phyloP scores from a whole-genome alignment of 495 filamentous ascomycete species.

The Hyaloscypha hepaticicola region DNA sequence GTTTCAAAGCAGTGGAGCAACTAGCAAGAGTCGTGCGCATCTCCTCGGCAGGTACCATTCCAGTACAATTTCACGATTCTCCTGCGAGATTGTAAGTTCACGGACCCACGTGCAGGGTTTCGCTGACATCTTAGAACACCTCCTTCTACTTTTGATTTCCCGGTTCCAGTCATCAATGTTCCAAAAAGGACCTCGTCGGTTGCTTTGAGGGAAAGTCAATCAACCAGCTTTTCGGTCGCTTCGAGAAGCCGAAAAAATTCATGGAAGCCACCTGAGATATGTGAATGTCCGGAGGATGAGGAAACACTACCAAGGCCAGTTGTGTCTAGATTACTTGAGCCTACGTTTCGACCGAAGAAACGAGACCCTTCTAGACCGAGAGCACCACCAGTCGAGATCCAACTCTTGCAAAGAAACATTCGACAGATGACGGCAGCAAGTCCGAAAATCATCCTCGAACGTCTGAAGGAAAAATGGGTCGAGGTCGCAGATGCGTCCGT shows the following conservation, averaged over 20 bases:
- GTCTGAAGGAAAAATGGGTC: slow-evolving; percentile 45
- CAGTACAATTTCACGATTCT: slow-evolving; percentile 11
- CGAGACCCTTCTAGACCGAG: not conserved
- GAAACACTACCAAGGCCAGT: not conserved
- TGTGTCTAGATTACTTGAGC: not conserved
- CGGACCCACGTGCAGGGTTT: not conserved
- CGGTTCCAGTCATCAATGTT: slow-evolving; percentile 6
- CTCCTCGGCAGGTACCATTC: slow-evolving; percentile 31
- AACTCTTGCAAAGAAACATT: slow-evolving; percentile 40
- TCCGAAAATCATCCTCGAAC: slow-evolving; percentile 41
- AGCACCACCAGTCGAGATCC: slow-evolving; percentile 13
- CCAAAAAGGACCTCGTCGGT: not conserved
- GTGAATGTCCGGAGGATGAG: slow-evolving; percentile 27
- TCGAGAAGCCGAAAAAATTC: slow-evolving; percentile 31
- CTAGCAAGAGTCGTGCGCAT: slow-evolving; percentile 39
- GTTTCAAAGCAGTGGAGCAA: slow-evolving; percentile 34
- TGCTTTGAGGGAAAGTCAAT: not conserved
- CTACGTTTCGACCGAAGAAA: not conserved
- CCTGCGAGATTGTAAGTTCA: slow-evolving; percentile 13
- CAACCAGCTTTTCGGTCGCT: not conserved
- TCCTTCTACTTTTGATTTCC: slow-evolving; percentile 13
- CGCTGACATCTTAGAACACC: slow-evolving; percentile 3
- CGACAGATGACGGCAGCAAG: slow-evolving; percentile 44
- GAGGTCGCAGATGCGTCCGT: slow-evolving; percentile 37
- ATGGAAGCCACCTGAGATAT: slow-evolving; percentile 44